Evolutionary conservation across 805 yeast species (phyloP), one percentile per base, ranked within the genome.

Genomic region (Schwanniomyces polymorphus): DNA sequence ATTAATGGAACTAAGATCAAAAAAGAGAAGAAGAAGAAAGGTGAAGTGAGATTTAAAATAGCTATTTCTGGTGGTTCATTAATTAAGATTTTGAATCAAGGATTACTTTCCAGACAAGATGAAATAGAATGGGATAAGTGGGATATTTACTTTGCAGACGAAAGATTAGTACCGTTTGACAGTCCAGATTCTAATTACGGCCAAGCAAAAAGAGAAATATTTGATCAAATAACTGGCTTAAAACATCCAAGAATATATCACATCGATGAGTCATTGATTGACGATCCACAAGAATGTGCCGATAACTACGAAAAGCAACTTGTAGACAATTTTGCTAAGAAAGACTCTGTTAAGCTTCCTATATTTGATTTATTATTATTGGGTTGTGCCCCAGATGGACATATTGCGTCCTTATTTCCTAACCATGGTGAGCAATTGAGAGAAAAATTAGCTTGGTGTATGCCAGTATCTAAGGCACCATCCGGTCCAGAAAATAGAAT

Each of bases 361-460:
- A 84, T 89, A 82, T 92, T 94, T 70, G 98, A 94, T 67, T 72
- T 94, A 45, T 80, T 94, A 52, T 74, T 94, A 54, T 76, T 94
- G 49, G 99, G 99, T 23, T 92, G 98, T 75, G 99, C 99, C 0
- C 98, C 98, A 2, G 99, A 92, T 67, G 99, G 99, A 18, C 99
- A 92, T 67, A 88, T 90, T 61, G 97, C 97, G 44, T 90, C 96
- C n/a, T 78, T 92, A 46, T 92, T 92, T 75, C 99, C 99, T 18
- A 86, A 86, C 63, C 94, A 88, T 60, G 77, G 77, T 31, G 94
- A 88, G 56, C 86, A 88, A 46, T 74, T 92, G 54, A 79, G 97
- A 61, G 99, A 92, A 65, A 81, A 85, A 51, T 79, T 86, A 56
- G 97, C 97, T 1, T 92, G 98, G 97, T 91, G 91, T 53, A 87